Base-by-base conservation (phyloP, 2,329 filamentous ascomycete genomes). In the Fusarium anthophilum region DNA sequence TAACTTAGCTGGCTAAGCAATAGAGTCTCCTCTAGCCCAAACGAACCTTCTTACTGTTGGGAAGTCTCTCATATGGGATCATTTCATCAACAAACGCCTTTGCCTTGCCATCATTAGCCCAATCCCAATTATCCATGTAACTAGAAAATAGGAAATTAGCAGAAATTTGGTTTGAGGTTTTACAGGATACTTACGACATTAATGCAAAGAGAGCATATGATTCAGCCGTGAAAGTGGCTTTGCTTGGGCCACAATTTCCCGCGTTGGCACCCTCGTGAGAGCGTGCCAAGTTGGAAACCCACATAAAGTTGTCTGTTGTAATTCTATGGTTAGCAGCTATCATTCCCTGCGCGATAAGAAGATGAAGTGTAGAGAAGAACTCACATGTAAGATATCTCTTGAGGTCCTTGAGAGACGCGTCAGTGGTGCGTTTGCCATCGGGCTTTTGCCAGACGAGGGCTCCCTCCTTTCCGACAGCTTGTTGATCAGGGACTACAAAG, bases 101-200 rank as follows among this genome's bases (percentile, higher is more conserved):
- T 12, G 62, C 62, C 18, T 43, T 53, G 4, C 62, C 62, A 17
- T 65, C 62, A 32, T 41, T 38, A 4, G 62, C 37, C 62, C 62
- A 65, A 6, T 65, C 62, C 38, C 30, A 65, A 3, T 65, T 51
- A 13, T 65, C 62, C 62, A 63, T 53, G 8, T 65, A 65, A 2
- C 62, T 65, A 8, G 6, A 18, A 6, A 6, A 26, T 18, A 9
- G 8, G 5, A 1, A 2, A 7, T 64, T 13, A 64, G 37, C 10
- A 26, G 2, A 0, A 20, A 10, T 2, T 28, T 5, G 12, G 4
- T 10, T 1, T 8, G 5, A 10, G 9, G 3, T 2, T 20, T 8
- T 13, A 0, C 2, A 10, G 2, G 10, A 1, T 17, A 53, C 56
- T n/a, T 43, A 65, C 62, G 32, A 38, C 62, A 65, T 65, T 2